phyloP scores from a whole-genome alignment of 2,329 filamentous ascomycete genomes.

The Sclerotinia nivalis region DNA sequence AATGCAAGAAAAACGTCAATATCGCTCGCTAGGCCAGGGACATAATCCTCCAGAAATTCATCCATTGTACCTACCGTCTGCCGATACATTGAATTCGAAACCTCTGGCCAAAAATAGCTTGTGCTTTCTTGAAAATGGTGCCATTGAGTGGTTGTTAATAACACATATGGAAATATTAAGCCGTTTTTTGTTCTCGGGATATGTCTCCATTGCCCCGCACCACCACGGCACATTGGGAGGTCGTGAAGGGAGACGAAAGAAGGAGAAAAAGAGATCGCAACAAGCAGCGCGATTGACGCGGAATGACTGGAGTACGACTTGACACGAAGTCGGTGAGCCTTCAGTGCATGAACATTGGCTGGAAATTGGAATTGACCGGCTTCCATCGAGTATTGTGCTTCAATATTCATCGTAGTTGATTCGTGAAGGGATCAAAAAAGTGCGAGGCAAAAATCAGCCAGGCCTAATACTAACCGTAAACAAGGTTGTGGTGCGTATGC shows the following conservation, averaged over 20 bases:
- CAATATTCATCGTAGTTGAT: slow-evolving; percentile 25
- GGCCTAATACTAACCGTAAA: slow-evolving; percentile 38
- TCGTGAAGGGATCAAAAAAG: slow-evolving; percentile 32
- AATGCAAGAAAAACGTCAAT: slow-evolving; percentile 38
- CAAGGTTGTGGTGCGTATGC: slow-evolving; percentile 47
- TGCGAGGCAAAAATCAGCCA: slow-evolving; percentile 36
- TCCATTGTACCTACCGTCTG: slow-evolving; percentile 23
- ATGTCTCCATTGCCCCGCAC: slow-evolving; percentile 38
- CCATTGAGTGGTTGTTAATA: slow-evolving; percentile 32
- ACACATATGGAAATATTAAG: slow-evolving; percentile 21
- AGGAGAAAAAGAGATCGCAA: slow-evolving; percentile 24
- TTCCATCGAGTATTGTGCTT: slow-evolving; percentile 31
- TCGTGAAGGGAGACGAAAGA: slow-evolving; percentile 4
- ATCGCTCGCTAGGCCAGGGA: slow-evolving; percentile 34
- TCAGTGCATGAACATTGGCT: slow-evolving; percentile 43
- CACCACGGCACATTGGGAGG: slow-evolving; percentile 31
- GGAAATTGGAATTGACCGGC: slow-evolving; percentile 34
- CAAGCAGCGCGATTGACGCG: slow-evolving; percentile 34
- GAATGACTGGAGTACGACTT: slow-evolving; percentile 43
- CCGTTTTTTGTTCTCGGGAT: slow-evolving; percentile 22
- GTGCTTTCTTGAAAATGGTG: slow-evolving; percentile 25
- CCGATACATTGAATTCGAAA: slow-evolving; percentile 28
- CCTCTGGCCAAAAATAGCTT: slow-evolving; percentile 10
- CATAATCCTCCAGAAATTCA: slow-evolving; percentile 30
- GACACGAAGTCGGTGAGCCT: slow-evolving; percentile 44